Evolutionary conservation across 352 stramenopile species (phyloP).

Genomic region (Phytophthora pluvialis): DNA sequence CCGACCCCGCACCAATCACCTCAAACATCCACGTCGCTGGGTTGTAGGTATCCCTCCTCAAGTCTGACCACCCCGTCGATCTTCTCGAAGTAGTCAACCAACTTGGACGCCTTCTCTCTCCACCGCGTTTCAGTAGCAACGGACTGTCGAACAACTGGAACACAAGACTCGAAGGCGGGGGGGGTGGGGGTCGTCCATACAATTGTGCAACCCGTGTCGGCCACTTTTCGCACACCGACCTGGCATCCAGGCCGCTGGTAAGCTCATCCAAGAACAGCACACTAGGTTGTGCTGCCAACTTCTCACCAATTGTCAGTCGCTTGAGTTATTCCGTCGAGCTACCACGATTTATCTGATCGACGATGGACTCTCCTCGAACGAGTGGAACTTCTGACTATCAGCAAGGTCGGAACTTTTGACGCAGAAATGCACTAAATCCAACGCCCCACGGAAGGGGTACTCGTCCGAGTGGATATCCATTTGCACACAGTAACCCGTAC

Average conservation of each 20-base stretch:
- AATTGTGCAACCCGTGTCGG: too few species aligned
- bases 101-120: not conserved
- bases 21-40: not conserved
- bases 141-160: slow-evolving; percentile 1
- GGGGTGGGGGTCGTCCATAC: not conserved
- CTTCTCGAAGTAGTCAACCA: not conserved
- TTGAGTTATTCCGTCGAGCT: not conserved
- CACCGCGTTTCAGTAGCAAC: not conserved
- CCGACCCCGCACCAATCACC: not conserved
- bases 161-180: not conserved
- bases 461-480: too few species aligned
- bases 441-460: too few species aligned
- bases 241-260: too few species aligned
- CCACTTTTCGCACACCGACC: too few species aligned
- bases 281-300: not conserved
- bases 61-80: not conserved
- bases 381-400: not conserved
- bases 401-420: not conserved
- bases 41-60: not conserved
- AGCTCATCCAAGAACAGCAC: too few species aligned
- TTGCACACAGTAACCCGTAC: too few species aligned
- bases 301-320: not conserved
- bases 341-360: not conserved
- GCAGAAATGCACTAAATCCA: not conserved
- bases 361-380: not conserved